phyloP scores from a whole-genome alignment of 1,284 basidiomycete species.

The Cystobasidiaceae sp. region DNA sequence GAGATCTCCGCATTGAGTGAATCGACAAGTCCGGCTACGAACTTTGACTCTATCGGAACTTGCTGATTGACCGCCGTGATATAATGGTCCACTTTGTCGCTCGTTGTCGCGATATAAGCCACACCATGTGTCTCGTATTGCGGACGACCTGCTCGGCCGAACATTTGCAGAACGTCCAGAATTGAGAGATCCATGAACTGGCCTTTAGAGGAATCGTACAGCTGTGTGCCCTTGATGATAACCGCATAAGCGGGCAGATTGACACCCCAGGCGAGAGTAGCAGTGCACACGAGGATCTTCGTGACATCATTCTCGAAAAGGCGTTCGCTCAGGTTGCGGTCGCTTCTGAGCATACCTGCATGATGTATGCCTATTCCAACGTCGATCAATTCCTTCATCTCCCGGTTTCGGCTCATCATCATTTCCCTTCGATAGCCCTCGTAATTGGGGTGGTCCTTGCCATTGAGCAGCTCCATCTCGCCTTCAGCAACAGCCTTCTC shows the following conservation, averaged over 20 bases:
- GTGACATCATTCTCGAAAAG: conserved; percentile 89
- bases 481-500: conserved; percentile 75
- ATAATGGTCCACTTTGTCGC: conserved; percentile 91
- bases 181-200: conserved; percentile 89
- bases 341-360: conserved; percentile 92
- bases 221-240: conserved; percentile 95
- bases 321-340: conserved; percentile 91
- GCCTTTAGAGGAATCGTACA: conserved; percentile 86
- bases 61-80: conserved; percentile 48
- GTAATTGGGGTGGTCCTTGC: conserved; percentile 70
- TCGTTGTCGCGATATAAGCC: conserved; percentile 91
- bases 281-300: conserved; percentile 96
- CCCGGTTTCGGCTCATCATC: conserved; percentile 78
- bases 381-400: conserved; percentile 94
- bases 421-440: conserved; percentile 72
- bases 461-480: conserved; percentile 68
- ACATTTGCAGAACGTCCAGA: conserved; percentile 76
- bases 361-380: conserved; percentile 93
- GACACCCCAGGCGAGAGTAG: conserved; percentile 98
- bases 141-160: conserved; percentile 56
- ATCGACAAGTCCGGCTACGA: conserved; percentile 80
- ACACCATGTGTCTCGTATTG: conserved; percentile 93
- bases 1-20: conserved; percentile 93
- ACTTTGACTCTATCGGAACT: conserved; percentile 96
- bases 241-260: conserved; percentile 96